phyloP scores from a whole-genome alignment of 495 filamentous ascomycete genomes.

The Parathielavia hyrcaniae region DNA sequence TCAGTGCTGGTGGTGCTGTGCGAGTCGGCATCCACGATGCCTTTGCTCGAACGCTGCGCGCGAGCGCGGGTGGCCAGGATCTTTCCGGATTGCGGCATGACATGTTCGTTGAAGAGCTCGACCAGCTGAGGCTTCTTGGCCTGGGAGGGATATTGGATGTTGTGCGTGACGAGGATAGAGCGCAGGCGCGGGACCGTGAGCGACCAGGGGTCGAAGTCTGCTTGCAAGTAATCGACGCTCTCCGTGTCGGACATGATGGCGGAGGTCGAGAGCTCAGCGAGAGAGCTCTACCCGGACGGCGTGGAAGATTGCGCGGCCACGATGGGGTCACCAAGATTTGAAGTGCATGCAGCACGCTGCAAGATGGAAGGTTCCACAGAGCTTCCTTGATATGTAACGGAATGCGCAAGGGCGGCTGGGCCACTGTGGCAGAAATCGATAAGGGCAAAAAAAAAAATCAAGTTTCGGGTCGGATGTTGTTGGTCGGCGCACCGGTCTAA shows the following conservation, averaged over 20 bases:
- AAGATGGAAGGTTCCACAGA: no score
- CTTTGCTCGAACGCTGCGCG: slow-evolving; percentile 71
- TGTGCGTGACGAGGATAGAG: slow-evolving; percentile 80
- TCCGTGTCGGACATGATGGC: slow-evolving; percentile 57
- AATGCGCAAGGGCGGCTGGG: background rate
- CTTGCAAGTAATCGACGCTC: slow-evolving; percentile 70
- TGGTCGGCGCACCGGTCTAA: no score
- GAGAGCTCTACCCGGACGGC: no score
- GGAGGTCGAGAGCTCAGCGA: background rate
- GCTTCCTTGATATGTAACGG: background rate
- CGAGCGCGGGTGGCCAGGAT: slow-evolving; percentile 66
- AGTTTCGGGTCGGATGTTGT: no score
- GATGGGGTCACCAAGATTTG: background rate
- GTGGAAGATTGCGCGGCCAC: no score
- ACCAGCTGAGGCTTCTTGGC: slow-evolving; percentile 85
- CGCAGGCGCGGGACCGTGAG: slow-evolving; percentile 82
- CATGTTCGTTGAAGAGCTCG: slow-evolving; percentile 70
- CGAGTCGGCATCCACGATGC: slow-evolving; percentile 74
- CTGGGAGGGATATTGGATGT: slow-evolving; percentile 70
- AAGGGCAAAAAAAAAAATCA: no score
- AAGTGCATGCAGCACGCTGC: background rate
- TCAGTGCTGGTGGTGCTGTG: slow-evolving; percentile 37
- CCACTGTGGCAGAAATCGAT: no score
- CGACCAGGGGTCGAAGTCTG: slow-evolving; percentile 73
- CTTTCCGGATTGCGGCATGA: slow-evolving; percentile 69